A percentile compares a stretch with the other conserved stretches of the same genome.
phyloP scores from a whole-genome alignment of 768 basidiomycete genomes.

The Boletus coccyginus region DNA sequence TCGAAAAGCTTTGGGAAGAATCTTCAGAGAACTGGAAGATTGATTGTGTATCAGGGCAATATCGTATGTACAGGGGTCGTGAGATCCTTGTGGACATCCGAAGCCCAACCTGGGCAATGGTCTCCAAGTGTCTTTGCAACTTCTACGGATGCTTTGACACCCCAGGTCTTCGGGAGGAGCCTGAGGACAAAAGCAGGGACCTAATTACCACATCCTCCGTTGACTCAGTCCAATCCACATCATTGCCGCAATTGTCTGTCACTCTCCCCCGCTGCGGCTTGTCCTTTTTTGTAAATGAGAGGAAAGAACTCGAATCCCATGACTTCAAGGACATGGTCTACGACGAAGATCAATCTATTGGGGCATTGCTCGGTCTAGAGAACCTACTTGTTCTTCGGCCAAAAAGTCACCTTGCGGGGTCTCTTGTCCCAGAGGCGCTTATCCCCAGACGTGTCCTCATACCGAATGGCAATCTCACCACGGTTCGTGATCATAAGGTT shows the following conservation, averaged over 20 bases:
- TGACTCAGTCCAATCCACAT: not conserved
- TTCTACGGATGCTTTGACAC: too few species aligned
- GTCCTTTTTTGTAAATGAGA: slow-evolving; percentile 34
- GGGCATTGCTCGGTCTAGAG: slow-evolving; percentile 40
- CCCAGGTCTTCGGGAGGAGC: too few species aligned
- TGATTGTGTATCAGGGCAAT: not conserved
- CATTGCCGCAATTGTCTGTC: slow-evolving; percentile 7
- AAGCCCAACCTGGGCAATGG: slow-evolving; percentile 20
- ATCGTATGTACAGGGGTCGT: not conserved
- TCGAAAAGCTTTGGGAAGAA: slow-evolving; percentile 14
- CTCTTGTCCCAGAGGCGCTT: not conserved
- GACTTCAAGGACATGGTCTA: slow-evolving; percentile 39
- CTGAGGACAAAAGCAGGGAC: too few species aligned
- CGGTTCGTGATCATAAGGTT: too few species aligned
- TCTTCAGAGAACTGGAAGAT: slow-evolving; percentile 23
- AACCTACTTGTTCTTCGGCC: slow-evolving; percentile 29
- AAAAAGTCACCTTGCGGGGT: not conserved
- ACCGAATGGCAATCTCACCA: not conserved
- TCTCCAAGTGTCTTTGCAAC: slow-evolving; percentile 2
- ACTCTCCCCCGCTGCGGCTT: slow-evolving; percentile 36
- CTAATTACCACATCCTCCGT: slow-evolving; percentile 7
- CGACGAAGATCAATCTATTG: slow-evolving; percentile 36
- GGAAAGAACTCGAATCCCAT: slow-evolving; percentile 32
- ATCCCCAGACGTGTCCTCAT: not conserved
- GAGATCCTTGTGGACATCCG: slow-evolving; percentile 19